Evolutionary conservation across 208 protist species (phyloP).

Genomic region (Wallacemonas rigidus): DNA sequence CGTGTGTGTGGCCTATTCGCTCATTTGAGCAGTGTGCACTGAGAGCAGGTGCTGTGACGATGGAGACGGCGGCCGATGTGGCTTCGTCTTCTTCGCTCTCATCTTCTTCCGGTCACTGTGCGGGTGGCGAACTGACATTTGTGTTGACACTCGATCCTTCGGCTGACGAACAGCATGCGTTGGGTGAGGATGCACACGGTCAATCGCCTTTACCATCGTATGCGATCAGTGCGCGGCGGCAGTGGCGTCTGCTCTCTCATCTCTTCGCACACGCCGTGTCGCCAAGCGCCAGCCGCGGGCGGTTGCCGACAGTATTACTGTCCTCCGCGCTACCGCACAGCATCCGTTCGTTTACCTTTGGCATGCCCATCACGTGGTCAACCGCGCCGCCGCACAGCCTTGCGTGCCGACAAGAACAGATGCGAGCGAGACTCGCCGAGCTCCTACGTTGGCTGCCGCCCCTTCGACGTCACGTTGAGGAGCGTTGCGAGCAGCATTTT

Average conservation of each 20-base stretch:
- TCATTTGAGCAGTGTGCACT: neutral
- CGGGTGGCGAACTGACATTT: neutral
- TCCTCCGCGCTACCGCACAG: neutral
- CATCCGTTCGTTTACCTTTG: constrained; percentile 4
- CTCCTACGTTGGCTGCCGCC: constrained; percentile 7
- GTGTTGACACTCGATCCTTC: too few relatives aligned
- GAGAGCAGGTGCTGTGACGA: neutral
- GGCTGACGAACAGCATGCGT: neutral
- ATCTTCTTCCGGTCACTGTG: neutral
- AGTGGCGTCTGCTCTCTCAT: neutral
- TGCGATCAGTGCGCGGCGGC: too few relatives aligned
- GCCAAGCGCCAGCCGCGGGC: neutral
- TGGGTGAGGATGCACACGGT: neutral
- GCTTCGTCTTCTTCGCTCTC: neutral
- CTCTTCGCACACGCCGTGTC: constrained; percentile 1
- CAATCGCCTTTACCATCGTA: too few relatives aligned
- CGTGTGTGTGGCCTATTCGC: neutral
- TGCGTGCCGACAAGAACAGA: neutral
- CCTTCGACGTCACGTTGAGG: neutral
- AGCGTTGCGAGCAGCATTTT: neutral
- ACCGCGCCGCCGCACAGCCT: neutral
- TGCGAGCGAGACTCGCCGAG: neutral
- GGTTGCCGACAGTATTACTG: neutral
- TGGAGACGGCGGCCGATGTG: neutral
- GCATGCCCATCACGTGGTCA: neutral